These are phyloP conservation scores for Diaporthe sp. DNA, from an alignment of 2,329 filamentous ascomycete genomes.

Conservation along the genomic window DNA sequence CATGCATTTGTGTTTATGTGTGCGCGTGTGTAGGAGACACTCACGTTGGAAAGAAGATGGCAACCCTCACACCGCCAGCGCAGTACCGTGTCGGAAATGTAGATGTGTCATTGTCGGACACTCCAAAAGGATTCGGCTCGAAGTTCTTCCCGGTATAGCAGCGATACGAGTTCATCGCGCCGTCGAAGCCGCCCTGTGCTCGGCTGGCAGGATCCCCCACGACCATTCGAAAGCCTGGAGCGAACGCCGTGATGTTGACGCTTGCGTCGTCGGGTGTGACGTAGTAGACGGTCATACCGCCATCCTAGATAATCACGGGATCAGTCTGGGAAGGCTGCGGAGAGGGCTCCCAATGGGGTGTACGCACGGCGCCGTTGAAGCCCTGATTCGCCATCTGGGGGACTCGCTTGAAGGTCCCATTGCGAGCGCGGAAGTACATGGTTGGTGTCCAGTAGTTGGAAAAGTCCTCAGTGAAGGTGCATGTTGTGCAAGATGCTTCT, in stretches of 20 bases:
- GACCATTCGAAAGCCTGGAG: slow-evolving; percentile 58
- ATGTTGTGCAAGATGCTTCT: slow-evolving; percentile 50
- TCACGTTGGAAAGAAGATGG: slow-evolving; percentile 33
- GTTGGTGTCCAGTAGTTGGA: slow-evolving; percentile 37
- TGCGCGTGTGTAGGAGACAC: neutral
- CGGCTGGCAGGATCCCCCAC: slow-evolving; percentile 53
- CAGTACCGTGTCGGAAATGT: slow-evolving; percentile 51
- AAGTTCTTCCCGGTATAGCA: slow-evolving; percentile 54
- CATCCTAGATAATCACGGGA: slow-evolving; percentile 37
- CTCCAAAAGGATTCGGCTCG: slow-evolving; percentile 31
- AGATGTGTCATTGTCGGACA: slow-evolving; percentile 55
- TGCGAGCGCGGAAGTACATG: slow-evolving; percentile 33
- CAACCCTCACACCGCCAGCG: slow-evolving; percentile 51
- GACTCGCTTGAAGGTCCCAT: slow-evolving; percentile 37
- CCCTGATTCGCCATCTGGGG: slow-evolving; percentile 34
- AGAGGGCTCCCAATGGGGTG: accelerated
- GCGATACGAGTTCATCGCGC: slow-evolving; percentile 51
- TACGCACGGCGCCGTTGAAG: slow-evolving; percentile 60
- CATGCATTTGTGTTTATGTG: neutral
- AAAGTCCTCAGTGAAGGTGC: slow-evolving; percentile 34
- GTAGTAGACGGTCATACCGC: slow-evolving; percentile 58
- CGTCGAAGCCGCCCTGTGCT: slow-evolving; percentile 45
- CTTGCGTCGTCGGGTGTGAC: slow-evolving; percentile 15
- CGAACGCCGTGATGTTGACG: slow-evolving; percentile 52
- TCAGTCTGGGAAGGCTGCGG: neutral